A percentile compares a stretch with the other conserved stretches of the same genome.
Conservation (phyloP, 345 rosid genomes). For the Eucalyptus cloeziana region DNA sequence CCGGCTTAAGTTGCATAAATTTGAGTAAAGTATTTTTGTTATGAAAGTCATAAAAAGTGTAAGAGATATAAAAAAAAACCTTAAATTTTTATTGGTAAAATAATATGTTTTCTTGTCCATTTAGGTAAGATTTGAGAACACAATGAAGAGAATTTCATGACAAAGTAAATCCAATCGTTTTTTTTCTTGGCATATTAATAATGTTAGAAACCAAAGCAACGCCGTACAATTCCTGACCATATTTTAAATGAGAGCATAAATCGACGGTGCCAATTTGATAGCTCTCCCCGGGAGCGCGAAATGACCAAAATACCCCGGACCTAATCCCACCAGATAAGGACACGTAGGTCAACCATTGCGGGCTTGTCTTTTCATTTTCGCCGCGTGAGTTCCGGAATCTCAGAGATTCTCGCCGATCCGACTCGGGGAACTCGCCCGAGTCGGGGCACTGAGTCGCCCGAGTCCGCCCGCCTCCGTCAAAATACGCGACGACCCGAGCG, state of each 20-base stretch:
- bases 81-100: background rate
- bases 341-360: background rate
- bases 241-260: background rate
- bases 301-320: background rate
- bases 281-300: background rate
- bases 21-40: background rate
- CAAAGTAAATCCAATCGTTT: background rate
- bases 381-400: background rate
- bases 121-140: background rate
- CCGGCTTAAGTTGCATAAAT: accelerated
- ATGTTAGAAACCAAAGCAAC: background rate
- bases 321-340: background rate
- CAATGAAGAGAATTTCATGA: background rate
- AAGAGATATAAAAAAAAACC: too few relatives aligned
- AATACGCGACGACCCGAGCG: background rate
- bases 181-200: background rate
- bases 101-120: background rate
- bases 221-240: background rate
- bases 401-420: background rate
- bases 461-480: background rate
- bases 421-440: background rate
- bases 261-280: background rate
- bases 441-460: background rate
- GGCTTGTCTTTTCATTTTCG: background rate
- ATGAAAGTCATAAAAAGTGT: too few relatives aligned